These are phyloP conservation scores for Solanum arcanum DNA, from an alignment of 257 asterid species.

Conservation along the genomic window DNA sequence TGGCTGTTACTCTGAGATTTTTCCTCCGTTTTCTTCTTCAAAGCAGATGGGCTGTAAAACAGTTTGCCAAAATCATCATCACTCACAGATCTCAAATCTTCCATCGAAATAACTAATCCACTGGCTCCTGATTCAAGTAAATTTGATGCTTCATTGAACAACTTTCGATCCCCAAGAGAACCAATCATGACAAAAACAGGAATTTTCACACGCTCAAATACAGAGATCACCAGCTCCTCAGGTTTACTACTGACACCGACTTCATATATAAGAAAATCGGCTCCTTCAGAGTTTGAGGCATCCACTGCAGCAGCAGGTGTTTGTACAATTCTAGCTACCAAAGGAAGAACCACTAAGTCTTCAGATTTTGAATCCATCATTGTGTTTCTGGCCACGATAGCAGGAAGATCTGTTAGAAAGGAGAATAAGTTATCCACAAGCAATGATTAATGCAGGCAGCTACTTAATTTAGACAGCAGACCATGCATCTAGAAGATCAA, in stretches of 20 bases:
- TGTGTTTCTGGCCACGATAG: slow-evolving; percentile 84
- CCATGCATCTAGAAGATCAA: neutral
- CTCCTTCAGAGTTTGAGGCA: slow-evolving; percentile 84
- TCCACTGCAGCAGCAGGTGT: slow-evolving; percentile 61
- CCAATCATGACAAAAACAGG: slow-evolving; percentile 58
- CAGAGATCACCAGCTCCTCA: slow-evolving; percentile 44
- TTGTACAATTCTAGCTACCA: slow-evolving; percentile 76
- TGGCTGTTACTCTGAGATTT: slow-evolving; percentile 14
- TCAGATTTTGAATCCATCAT: slow-evolving; percentile 63
- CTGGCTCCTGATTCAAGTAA: slow-evolving; percentile 59
- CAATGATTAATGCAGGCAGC: neutral
- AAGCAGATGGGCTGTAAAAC: slow-evolving; percentile 15
- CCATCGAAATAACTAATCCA: slow-evolving; percentile 67
- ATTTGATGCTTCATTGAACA: slow-evolving; percentile 18
- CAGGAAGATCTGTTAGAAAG: slow-evolving; percentile 64
- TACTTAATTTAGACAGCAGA: neutral
- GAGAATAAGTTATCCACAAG: slow-evolving; percentile 3
- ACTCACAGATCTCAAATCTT: slow-evolving; percentile 35
- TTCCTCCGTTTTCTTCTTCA: slow-evolving; percentile 21
- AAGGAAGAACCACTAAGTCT: slow-evolving; percentile 63
- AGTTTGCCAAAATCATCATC: slow-evolving; percentile 37
- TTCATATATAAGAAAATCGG: slow-evolving; percentile 72
- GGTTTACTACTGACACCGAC: slow-evolving; percentile 12
- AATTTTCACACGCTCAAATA: slow-evolving; percentile 43
- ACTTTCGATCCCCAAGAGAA: slow-evolving; percentile 27